phyloP scores from a whole-genome alignment of 225 moss, liverwort and hornwort species.

The Bryoerythrophyllum caledonicum region DNA sequence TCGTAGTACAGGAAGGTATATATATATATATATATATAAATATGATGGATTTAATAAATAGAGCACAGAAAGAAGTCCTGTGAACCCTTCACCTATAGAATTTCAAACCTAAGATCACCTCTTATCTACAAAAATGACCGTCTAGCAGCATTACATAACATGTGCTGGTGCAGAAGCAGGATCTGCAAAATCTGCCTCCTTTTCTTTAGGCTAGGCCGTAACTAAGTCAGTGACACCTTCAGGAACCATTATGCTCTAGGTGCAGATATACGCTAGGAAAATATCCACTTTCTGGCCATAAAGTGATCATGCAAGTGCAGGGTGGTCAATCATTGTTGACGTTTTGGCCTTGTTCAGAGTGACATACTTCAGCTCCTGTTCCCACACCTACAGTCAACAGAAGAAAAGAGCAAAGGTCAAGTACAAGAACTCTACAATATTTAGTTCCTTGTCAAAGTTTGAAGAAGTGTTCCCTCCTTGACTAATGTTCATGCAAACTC shows the following conservation, averaged over 20 bases:
- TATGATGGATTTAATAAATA: not conserved
- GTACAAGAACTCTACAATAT: not conserved
- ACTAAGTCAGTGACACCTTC: not conserved
- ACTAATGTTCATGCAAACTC: no score
- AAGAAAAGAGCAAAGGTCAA: not conserved
- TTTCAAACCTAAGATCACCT: conserved; percentile 6
- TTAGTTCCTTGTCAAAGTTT: no score
- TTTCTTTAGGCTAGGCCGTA: not conserved
- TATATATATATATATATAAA: not conserved
- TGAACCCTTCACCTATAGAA: not conserved
- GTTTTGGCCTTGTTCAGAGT: conserved; percentile 50
- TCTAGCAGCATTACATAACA: not conserved
- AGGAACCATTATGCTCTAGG: not conserved
- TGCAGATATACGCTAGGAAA: not conserved
- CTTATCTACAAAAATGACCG: conserved; percentile 20
- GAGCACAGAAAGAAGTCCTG: conserved; percentile 10
- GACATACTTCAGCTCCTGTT: conserved; percentile 74
- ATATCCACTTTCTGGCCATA: not conserved
- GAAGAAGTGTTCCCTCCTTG: no score
- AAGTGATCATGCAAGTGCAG: conserved; percentile 3
- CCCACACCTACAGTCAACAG: conserved; percentile 66
- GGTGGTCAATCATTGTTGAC: conserved; percentile 62
- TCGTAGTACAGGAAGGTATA: not conserved
- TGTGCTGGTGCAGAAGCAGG: not conserved
- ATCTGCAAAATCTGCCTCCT: not conserved